Conservation (phyloP, 352 stramenopile species). For the Phytophthora vignae region DNA sequence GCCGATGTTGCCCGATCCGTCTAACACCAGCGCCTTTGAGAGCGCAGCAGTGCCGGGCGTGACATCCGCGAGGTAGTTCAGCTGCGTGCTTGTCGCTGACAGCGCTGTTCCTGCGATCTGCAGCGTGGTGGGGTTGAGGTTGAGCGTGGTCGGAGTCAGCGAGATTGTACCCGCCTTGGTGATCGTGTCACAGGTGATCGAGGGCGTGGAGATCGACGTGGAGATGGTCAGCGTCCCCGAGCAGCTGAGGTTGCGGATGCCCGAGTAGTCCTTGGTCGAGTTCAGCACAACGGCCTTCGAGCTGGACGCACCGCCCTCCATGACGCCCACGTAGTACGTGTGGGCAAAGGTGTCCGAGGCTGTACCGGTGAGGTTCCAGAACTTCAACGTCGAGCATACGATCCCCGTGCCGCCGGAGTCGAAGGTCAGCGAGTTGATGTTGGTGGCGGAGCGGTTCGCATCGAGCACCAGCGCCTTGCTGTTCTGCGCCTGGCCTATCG, state of each 20-base stretch:
- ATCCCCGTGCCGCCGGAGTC: neutral
- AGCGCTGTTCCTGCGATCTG: neutral
- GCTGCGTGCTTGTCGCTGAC: too few species aligned
- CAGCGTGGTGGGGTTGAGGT: conserved; percentile 7
- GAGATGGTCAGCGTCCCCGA: neutral
- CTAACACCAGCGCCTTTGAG: too few species aligned
- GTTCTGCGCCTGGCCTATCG: too few species aligned
- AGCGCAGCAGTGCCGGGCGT: too few species aligned
- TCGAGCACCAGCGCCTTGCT: too few species aligned
- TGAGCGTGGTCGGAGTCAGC: conserved; percentile 9
- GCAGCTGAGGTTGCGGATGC: neutral
- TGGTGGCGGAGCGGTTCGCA: too few species aligned
- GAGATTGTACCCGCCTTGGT: conserved; percentile 4
- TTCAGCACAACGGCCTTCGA: neutral
- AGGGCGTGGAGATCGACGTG: neutral
- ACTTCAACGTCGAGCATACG: neutral
- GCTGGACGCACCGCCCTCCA: neutral
- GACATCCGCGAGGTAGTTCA: too few species aligned
- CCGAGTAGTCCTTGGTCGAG: neutral
- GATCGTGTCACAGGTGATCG: conserved; percentile 8
- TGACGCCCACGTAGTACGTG: neutral
- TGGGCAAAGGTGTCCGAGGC: neutral
- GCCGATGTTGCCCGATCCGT: too few species aligned
- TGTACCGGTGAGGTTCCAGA: neutral
- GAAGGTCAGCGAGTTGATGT: neutral